Evolutionary conservation across 345 rosid species (phyloP).

Genomic region (Lumnitzera littorea): DNA sequence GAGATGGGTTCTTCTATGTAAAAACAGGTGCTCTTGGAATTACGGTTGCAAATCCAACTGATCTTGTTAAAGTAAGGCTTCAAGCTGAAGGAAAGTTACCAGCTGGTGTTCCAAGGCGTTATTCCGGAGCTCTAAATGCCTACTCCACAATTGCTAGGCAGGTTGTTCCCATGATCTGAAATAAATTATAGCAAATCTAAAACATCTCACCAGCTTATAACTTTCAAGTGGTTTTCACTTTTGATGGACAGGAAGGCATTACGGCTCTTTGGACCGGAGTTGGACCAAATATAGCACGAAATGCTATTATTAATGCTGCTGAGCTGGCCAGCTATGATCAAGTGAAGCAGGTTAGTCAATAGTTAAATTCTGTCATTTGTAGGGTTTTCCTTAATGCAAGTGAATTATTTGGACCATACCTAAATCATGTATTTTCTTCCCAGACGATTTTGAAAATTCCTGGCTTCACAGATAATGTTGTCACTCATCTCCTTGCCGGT

Average conservation of each 20-base stretch:
- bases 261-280: slow-evolving; percentile 94
- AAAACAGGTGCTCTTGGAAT: slow-evolving; percentile 85
- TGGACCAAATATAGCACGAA: slow-evolving; percentile 89
- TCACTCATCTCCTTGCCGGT: slow-evolving; percentile 89
- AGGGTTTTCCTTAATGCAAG: no score
- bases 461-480: slow-evolving; percentile 83
- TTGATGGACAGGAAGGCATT: slow-evolving; percentile 71
- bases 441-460: slow-evolving; percentile 95
- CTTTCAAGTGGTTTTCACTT: slow-evolving; percentile 12
- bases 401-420: no score
- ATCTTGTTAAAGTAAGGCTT: slow-evolving; percentile 98
- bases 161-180: slow-evolving; percentile 34
- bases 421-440: slow-evolving; percentile 8
- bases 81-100: slow-evolving; percentile 98
- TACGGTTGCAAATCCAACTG: slow-evolving; percentile 88
- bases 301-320: slow-evolving; percentile 97
- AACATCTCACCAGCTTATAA: slow-evolving; percentile 8
- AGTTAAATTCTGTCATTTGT: no score
- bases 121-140: slow-evolving; percentile 87
- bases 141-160: slow-evolving; percentile 87
- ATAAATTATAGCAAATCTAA: not conserved
- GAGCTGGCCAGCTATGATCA: slow-evolving; percentile 97
- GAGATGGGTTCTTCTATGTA: slow-evolving; percentile 5
- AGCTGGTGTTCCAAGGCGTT: slow-evolving; percentile 91
- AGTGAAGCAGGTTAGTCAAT: slow-evolving; percentile 64